Evolutionary conservation across 176 grass and related monocot species (phyloP), one percentile per base, ranked within the genome.

Genomic region (Chrysopogon serrulatus): DNA sequence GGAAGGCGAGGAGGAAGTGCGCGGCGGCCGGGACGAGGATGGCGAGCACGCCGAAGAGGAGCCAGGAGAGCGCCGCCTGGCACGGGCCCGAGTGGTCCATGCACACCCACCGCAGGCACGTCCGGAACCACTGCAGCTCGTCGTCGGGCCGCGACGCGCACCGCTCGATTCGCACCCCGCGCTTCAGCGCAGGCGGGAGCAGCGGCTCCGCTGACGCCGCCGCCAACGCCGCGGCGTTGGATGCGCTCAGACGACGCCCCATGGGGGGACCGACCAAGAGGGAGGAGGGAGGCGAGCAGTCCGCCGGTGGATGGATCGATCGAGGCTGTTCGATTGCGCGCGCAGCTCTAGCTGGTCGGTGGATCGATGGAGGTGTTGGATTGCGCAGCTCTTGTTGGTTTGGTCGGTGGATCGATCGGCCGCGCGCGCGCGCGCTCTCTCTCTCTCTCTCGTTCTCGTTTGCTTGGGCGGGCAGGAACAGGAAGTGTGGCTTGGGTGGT

Each of bases 81-180:
- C 9, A 2, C 0, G 74, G 36, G 39, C 60, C 65, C 0, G 96
- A 92, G 68, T 98, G 96, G 84, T 98, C 96, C 90, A 98, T 93
- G 87, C 89, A 93, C 45, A 95, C 92, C 89, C 91, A 98, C 4
- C 85, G 82, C 3, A 95, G 90, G 76, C 84, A 95, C 6, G 84
- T 86, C 15, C 92, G 71, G 89, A 98, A 92, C 76, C 96, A 92
- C 76, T 81, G 86, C 36, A 98, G 76, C 44, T 95, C 96, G 67
- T 90, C 96, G 71, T 95, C 91, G 14, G 79, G 18, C 0, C 59
- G 83, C 26, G 93, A 89, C 1, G 3, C 30, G 62, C 59, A 57
- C 23, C 87, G 81, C 24, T 84, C 81, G 1, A 80, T 5, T 36
- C 45, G 48, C 3, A 14, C 60, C 2, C 48, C 33, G 49, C 77